Conservation (phyloP, 768 basidiomycete species). For the Leucosporidium creatinivorum region DNA sequence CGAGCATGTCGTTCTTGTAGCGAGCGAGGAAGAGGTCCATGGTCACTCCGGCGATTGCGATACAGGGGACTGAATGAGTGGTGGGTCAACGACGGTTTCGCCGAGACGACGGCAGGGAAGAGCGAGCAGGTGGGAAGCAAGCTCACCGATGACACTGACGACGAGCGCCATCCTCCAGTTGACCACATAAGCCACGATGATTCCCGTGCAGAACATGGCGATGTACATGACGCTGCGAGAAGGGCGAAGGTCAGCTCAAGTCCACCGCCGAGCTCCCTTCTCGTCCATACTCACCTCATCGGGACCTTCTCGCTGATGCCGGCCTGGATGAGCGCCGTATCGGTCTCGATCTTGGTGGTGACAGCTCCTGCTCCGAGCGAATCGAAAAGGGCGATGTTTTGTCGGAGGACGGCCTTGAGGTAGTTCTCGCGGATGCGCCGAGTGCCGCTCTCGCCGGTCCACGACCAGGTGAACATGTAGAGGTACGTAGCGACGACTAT, state of each 20-base stretch:
- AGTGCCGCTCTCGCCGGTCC: conserved; percentile 62
- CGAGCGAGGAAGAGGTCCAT: conserved; percentile 36
- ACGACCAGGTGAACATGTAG: conserved; percentile 43
- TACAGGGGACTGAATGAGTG: conserved; percentile 56
- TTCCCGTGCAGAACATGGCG: conserved; percentile 69
- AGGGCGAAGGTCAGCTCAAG: no score
- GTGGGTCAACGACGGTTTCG: neutral
- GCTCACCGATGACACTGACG: conserved; percentile 55
- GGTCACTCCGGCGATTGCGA: conserved; percentile 60
- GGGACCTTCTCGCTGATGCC: conserved; percentile 86
- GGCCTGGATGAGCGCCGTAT: conserved; percentile 71
- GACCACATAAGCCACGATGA: conserved; percentile 49
- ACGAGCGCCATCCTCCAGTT: conserved; percentile 78
- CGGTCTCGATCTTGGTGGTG: conserved; percentile 64
- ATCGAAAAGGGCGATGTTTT: conserved; percentile 76
- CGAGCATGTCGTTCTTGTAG: conserved; percentile 50
- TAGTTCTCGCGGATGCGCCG: conserved; percentile 79
- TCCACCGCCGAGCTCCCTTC: no score
- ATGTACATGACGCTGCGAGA: conserved; percentile 50
- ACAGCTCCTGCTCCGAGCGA: conserved; percentile 87
- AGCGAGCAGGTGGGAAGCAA: no score
- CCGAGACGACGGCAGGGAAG: no score
- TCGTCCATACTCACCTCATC: conserved; percentile 20
- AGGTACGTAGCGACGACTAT: conserved; percentile 5
- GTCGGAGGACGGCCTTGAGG: conserved; percentile 64